phyloP scores from a whole-genome alignment of 106 monocot species.

The Narthecium ossifragum region DNA sequence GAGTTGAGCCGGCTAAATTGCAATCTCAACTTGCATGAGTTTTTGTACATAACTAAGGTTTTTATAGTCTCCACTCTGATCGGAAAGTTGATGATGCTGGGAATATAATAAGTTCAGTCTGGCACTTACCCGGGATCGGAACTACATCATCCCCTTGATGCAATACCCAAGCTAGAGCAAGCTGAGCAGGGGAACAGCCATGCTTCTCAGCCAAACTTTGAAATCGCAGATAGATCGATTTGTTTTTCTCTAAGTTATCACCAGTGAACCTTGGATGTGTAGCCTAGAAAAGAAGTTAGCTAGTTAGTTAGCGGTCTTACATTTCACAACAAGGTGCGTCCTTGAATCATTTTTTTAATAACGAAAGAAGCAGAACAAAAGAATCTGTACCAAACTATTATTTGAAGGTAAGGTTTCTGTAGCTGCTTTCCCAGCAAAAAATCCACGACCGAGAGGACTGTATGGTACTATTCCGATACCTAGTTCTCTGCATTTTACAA shows the following conservation, averaged over 20 bases:
- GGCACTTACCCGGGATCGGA: conserved; percentile 41
- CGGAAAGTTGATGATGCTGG: no score
- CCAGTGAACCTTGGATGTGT: conserved; percentile 29
- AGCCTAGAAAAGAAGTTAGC: conserved; percentile 4
- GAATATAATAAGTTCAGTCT: neutral
- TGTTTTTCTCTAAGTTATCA: conserved; percentile 41
- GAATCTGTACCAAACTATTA: conserved; percentile 10
- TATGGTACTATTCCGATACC: conserved; percentile 51
- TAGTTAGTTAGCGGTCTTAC: no score
- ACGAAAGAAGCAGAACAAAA: neutral
- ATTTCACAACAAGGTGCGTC: no score
- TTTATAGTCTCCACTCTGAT: no score
- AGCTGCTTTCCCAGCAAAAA: conserved; percentile 39
- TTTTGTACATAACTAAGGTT: no score
- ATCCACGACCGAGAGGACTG: conserved; percentile 46
- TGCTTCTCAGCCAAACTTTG: conserved; percentile 26
- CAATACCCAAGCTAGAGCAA: conserved; percentile 44
- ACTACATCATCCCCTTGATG: conserved; percentile 39
- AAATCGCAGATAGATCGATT: conserved; percentile 16
- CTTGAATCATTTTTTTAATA: no score
- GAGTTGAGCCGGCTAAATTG: no score
- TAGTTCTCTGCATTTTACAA: conserved; percentile 24
- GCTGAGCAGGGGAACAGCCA: conserved; percentile 33
- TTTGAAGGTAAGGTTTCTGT: conserved; percentile 24
- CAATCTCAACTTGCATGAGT: no score